A percentile compares a stretch with the other conserved stretches of the same genome.
These are phyloP conservation scores for Mortierella hygrophila DNA, from an alignment of 192 early-diverging fungal species.

Conservation along the genomic window DNA sequence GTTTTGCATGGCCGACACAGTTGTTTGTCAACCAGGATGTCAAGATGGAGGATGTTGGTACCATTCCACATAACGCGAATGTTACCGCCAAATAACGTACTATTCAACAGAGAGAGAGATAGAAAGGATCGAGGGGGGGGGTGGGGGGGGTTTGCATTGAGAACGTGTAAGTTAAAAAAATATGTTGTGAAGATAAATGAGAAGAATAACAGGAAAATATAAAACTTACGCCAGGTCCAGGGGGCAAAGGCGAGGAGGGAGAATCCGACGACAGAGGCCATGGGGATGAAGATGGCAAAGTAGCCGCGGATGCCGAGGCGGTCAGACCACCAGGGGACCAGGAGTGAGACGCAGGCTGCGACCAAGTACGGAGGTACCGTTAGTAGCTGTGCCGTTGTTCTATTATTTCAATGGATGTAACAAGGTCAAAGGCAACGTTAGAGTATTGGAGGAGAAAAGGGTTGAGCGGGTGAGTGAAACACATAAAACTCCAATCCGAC, in stretches of 20 bases:
- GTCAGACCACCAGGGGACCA: conserved; percentile 65
- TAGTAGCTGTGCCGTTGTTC: conserved; percentile 57
- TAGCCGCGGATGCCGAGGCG: conserved; percentile 61
- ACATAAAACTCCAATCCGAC: conserved; percentile 16
- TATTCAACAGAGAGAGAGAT: not conserved
- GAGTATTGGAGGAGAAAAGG: not conserved
- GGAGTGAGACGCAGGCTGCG: conserved; percentile 46
- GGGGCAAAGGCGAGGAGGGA: conserved; percentile 56
- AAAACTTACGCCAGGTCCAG: conserved; percentile 31
- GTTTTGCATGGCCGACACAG: conserved; percentile 68
- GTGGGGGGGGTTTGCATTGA: conserved; percentile 12
- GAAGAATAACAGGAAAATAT: conserved; percentile 26
- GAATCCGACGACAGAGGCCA: conserved; percentile 57
- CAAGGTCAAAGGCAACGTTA: too few relatives aligned
- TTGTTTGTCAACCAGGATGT: conserved; percentile 72
- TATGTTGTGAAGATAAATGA: conserved; percentile 27
- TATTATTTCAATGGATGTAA: not conserved
- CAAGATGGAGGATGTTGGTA: conserved; percentile 21
- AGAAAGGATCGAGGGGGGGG: not conserved
- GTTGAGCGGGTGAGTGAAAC: not conserved
- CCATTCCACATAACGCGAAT: conserved; percentile 27
- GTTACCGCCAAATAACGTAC: conserved; percentile 17
- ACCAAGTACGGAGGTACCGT: conserved; percentile 57
- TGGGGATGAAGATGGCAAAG: conserved; percentile 50
- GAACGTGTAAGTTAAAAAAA: conserved; percentile 53